Evolutionary conservation across 768 basidiomycete species (phyloP).

Genomic region (Tricholoma flavovirens): DNA sequence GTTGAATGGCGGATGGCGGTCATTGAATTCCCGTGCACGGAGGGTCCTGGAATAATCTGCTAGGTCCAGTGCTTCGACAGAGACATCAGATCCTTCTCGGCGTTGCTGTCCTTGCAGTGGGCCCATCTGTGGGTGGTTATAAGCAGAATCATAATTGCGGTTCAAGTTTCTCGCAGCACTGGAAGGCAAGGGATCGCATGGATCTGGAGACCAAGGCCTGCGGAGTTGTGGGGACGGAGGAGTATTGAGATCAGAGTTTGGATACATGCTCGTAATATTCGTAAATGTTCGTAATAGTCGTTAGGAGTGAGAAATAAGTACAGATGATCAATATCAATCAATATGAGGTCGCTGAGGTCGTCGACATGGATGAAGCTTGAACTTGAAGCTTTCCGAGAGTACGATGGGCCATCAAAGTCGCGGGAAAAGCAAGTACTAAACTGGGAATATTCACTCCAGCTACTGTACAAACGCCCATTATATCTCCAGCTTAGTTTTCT

Average conservation of each 20-base stretch:
- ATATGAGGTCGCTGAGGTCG: background rate
- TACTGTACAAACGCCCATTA: too few relatives aligned
- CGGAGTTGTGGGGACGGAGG: slow-evolving; percentile 45
- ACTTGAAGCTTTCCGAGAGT: too few relatives aligned
- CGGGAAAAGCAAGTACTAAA: background rate
- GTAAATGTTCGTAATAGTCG: slow-evolving; percentile 7
- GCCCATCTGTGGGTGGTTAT: slow-evolving; percentile 12
- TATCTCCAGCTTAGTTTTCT: too few relatives aligned
- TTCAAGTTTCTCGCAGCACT: slow-evolving; percentile 10
- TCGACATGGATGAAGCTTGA: too few relatives aligned
- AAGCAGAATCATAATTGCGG: slow-evolving; percentile 10
- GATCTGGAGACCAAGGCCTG: slow-evolving; percentile 64
- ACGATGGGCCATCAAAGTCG: background rate
- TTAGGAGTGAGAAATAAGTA: background rate
- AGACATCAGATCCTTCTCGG: slow-evolving; percentile 55
- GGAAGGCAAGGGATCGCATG: slow-evolving; percentile 38
- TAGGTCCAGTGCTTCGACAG: slow-evolving; percentile 67
- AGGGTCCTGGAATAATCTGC: slow-evolving; percentile 62
- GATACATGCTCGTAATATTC: slow-evolving; percentile 29
- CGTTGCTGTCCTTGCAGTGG: slow-evolving; percentile 21
- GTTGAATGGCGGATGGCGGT: slow-evolving; percentile 28
- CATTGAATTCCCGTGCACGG: slow-evolving; percentile 28
- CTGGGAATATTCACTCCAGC: background rate
- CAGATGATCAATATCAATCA: background rate
- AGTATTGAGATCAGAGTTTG: slow-evolving; percentile 33